Percentiles rank a stretch among this genome's conserved stretches.
Evolutionary conservation across 306 rosid genomes (phyloP).

Genomic region (Quercus engelmannii): DNA sequence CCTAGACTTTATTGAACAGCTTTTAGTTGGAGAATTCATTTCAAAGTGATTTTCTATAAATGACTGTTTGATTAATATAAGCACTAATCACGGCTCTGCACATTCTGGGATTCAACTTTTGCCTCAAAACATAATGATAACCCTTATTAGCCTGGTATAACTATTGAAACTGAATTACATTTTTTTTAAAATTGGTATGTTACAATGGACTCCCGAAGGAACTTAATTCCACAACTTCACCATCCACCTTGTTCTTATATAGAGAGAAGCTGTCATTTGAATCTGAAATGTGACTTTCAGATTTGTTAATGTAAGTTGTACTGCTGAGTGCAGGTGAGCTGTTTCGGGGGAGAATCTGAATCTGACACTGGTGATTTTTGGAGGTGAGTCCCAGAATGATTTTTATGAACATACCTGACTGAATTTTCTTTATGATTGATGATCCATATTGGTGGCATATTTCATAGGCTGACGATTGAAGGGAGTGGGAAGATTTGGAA

Average conservation of each 20-base stretch:
- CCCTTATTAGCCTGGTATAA: background rate
- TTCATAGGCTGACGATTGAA: conserved; percentile 63
- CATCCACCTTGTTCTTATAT: no score
- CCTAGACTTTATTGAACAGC: no score
- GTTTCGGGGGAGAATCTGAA: conserved; percentile 76
- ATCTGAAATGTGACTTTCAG: conserved; percentile 13
- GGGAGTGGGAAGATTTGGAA: conserved; percentile 97
- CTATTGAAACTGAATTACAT: background rate
- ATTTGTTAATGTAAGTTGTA: background rate
- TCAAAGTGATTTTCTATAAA: background rate
- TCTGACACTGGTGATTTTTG: conserved; percentile 92
- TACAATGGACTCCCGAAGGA: background rate
- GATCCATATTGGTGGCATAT: conserved; percentile 20
- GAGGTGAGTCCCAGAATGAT: conserved; percentile 50
- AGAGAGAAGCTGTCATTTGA: background rate
- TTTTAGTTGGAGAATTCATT: background rate
- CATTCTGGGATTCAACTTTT: conserved; percentile 5
- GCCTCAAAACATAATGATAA: background rate
- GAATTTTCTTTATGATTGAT: conserved; percentile 15
- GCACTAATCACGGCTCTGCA: background rate
- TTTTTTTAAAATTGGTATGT: background rate
- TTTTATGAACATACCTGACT: background rate
- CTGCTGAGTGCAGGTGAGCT: conserved; percentile 66
- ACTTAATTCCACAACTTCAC: background rate
- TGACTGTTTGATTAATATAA: background rate